phyloP scores from a whole-genome alignment of 2,329 filamentous ascomycete species.

The Aspergillus felis region DNA sequence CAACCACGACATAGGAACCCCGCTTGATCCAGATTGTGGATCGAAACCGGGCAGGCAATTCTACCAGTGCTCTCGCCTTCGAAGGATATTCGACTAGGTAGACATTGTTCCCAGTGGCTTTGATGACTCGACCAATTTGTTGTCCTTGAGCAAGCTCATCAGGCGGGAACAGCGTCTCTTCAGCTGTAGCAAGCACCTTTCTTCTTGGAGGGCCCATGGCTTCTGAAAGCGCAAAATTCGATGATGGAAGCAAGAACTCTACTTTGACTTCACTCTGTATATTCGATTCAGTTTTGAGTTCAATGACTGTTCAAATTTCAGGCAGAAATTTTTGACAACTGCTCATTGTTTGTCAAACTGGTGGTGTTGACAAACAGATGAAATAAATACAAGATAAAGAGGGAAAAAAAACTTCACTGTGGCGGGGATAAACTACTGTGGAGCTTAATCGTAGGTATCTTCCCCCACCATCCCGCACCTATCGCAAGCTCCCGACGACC shows the following conservation, averaged over 20 bases:
- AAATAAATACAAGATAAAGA: no score
- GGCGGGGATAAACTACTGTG: not conserved
- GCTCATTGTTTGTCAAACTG: not conserved
- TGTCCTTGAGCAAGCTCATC: constrained; percentile 48
- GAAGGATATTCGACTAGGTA: constrained; percentile 73
- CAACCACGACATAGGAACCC: constrained; percentile 80
- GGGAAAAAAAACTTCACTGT: not conserved
- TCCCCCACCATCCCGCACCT: not conserved
- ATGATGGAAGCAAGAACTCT: not conserved
- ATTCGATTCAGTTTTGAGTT: not conserved
- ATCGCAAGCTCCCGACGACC: not conserved
- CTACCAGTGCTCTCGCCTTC: constrained; percentile 65
- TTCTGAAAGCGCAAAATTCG: not conserved
- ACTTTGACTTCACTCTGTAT: not conserved
- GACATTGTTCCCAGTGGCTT: constrained; percentile 82
- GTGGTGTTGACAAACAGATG: not conserved
- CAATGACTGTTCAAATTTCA: not conserved
- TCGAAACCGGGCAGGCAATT: constrained; percentile 80
- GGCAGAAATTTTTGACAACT: not conserved
- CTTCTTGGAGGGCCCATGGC: constrained; percentile 72
- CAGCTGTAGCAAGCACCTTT: constrained; percentile 70
- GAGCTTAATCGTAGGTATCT: not conserved
- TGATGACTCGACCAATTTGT: constrained; percentile 71
- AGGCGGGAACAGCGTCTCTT: constrained; percentile 65
- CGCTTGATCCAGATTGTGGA: constrained; percentile 92